Evolutionary conservation across 345 rosid genomes (phyloP).

Genomic region (Mallotus nudiflorus): DNA sequence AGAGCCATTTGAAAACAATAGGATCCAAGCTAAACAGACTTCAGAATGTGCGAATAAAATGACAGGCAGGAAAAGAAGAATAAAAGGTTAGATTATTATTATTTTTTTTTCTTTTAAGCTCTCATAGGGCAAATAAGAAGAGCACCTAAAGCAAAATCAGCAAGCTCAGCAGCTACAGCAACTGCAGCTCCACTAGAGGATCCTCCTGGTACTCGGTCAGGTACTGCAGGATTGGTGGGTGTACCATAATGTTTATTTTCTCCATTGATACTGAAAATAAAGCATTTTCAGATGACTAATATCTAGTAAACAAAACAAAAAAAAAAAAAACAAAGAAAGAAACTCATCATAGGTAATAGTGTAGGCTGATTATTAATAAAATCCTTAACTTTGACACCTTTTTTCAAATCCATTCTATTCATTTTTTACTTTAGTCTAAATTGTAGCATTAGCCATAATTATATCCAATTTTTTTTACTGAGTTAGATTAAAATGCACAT

Average conservation of each 20-base stretch:
- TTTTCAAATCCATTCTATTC: no score
- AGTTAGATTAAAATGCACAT: no score
- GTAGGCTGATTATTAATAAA: no score
- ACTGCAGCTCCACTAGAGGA: slow-evolving; percentile 94
- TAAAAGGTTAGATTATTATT: neutral
- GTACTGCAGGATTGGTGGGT: slow-evolving; percentile 86
- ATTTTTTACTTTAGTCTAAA: no score
- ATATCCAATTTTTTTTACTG: no score
- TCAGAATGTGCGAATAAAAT: neutral
- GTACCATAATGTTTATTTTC: slow-evolving; percentile 79
- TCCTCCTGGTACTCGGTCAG: slow-evolving; percentile 79
- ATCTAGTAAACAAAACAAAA: slow-evolving; percentile 2
- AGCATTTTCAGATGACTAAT: slow-evolving; percentile 13
- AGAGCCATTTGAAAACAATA: no score
- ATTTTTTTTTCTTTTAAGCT: neutral
- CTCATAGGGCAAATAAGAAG: slow-evolving; percentile 2
- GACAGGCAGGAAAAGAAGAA: neutral
- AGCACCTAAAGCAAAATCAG: slow-evolving; percentile 85
- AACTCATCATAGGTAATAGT: slow-evolving; percentile 1
- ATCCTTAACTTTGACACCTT: no score
- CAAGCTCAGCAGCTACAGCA: slow-evolving; percentile 81
- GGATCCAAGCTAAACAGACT: neutral
- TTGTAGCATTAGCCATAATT: no score
- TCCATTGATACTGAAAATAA: slow-evolving; percentile 75
- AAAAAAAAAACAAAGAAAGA: slow-evolving; percentile 4